phyloP scores from a whole-genome alignment of 768 basidiomycete species.

The Cystofilobasidium ferigula region DNA sequence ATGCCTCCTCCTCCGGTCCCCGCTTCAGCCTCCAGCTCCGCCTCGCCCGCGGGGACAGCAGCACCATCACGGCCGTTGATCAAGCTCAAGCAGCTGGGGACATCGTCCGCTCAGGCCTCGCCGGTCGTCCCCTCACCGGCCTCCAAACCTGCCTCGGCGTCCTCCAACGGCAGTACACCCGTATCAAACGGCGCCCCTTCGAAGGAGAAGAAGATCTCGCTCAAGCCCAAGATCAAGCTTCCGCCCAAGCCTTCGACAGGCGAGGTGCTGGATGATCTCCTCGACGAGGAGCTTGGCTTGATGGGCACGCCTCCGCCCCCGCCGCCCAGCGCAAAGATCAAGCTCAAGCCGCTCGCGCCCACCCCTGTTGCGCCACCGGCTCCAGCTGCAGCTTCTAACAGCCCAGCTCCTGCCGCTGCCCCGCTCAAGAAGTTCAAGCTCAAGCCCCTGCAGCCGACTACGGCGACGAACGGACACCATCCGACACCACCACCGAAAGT shows the following conservation, averaged over 20 bases:
- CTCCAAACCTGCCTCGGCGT: not conserved
- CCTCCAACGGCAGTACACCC: not conserved
- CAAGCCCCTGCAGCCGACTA: not conserved
- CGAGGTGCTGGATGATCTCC: conserved; percentile 32
- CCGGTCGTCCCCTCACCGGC: not conserved
- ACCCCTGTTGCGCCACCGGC: not conserved
- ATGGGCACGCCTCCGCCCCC: conserved; percentile 30
- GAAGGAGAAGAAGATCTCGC: conserved; percentile 22
- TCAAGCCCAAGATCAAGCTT: conserved; percentile 26
- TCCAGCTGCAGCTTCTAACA: too few relatives aligned
- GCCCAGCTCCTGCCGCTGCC: conserved; percentile 24
- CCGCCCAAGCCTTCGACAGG: conserved; percentile 1
- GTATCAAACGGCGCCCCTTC: conserved; percentile 1
- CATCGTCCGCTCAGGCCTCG: not conserved
- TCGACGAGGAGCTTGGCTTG: conserved; percentile 36
- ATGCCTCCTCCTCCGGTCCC: conserved; percentile 30
- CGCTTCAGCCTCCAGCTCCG: not conserved
- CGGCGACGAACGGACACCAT: not conserved
- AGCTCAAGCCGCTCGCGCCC: conserved; percentile 9
- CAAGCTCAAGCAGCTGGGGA: conserved; percentile 51
- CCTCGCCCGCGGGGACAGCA: not conserved
- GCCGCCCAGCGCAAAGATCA: conserved; percentile 12
- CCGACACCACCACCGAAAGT: not conserved
- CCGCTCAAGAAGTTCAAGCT: conserved; percentile 13
- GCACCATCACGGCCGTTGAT: conserved; percentile 29